phyloP scores from a whole-genome alignment of 768 basidiomycete genomes.

The Leccinum obscurum region DNA sequence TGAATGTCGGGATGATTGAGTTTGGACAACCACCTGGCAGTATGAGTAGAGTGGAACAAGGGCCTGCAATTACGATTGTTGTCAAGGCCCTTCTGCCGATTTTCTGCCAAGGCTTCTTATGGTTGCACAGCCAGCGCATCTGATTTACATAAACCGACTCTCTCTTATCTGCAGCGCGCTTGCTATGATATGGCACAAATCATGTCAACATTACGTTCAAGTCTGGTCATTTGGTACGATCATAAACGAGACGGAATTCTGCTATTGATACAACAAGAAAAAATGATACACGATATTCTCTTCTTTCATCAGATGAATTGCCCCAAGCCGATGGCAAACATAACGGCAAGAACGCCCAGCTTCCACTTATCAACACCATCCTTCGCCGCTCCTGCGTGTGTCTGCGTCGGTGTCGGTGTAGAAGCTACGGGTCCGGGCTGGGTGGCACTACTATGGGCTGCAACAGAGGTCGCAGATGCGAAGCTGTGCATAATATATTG shows the following conservation, averaged over 20 bases:
- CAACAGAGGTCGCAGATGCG: conserved; percentile 50
- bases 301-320: conserved; percentile 13
- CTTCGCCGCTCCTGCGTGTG: background rate
- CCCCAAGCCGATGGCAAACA: conserved; percentile 4
- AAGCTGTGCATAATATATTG: conserved; percentile 23
- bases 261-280: background rate
- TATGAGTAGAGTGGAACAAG: conserved; percentile 4
- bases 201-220: too few relatives aligned
- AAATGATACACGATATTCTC: background rate
- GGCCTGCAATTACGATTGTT: background rate
- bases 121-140: conserved; percentile 16
- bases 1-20: background rate
- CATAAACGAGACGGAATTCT: background rate
- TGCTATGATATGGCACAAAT: too few relatives aligned
- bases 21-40: background rate
- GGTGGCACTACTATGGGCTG: conserved; percentile 33
- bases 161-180: conserved; percentile 12
- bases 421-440: conserved; percentile 45
- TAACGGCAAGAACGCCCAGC: conserved; percentile 1
- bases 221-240: too few relatives aligned
- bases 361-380: background rate
- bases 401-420: conserved; percentile 1
- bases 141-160: background rate
- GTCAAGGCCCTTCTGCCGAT: background rate
- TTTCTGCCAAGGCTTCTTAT: background rate